Evolutionary conservation across 805 yeast genomes (phyloP), one percentile per base, ranked within the genome.

Genomic region (Yamadazyma sp.): DNA sequence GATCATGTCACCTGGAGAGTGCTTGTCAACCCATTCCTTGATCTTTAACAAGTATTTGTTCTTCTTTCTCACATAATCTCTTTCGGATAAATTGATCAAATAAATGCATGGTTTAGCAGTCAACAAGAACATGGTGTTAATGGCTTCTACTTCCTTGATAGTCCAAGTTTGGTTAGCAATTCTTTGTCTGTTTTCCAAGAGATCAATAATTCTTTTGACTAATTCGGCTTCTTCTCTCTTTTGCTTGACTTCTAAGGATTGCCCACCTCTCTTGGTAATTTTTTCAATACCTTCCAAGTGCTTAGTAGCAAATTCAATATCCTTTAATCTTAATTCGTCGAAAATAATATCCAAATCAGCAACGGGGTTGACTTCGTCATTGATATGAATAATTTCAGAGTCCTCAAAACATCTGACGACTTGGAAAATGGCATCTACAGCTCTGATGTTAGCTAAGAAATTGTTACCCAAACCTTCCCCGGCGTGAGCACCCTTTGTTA

Each of bases 401-500:
- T 93, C 99, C 59, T 89, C 96, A 57, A 93, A 93, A 68, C 95
- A 86, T 69, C 99, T 83, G 35, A 93, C 98, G 48, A 93, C 96
- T 71, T 93, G 98, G 71, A 85, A 93, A 49, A 93, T 83, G 46
- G 97, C 96, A 76, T 93, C 99, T 40, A 93, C 99, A 33, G 96
- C 93, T 68, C 98, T 80, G 55, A 93, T 93, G 64, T 93, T 90
- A 52, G 95, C 83, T 70, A 93, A 79, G 77, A 93, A 93, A 47
- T 95, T 95, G 65, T 93, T 93, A 59, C 99, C 99, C 50, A 93
- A 79, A 62, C 99, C 99, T 69, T 89, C 97, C 64, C 98, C 98
- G 38, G 85, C 83, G 44, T 88, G 80, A 25, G 98, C 97, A 69
- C 96, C 97, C 69, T 87, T 87, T 49, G 98, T 91, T 61, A 93